Evolutionary conservation across 441 rosid species (phyloP), one percentile per base, ranked within the genome.

Genomic region (Aquilaria agallochum): DNA sequence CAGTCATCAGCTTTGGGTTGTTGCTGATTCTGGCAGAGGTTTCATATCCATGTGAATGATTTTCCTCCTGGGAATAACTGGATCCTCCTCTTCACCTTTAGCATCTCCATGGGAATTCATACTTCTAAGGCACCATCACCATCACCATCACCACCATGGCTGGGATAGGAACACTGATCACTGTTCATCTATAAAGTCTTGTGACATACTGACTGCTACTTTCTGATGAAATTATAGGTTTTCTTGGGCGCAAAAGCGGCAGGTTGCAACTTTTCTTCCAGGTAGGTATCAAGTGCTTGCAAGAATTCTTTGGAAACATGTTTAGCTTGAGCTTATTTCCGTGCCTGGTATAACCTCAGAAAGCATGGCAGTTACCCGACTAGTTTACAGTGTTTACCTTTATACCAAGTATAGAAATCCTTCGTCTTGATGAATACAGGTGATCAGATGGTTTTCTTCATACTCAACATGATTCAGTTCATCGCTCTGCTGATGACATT

Each of bases 201-300:
- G 27, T 20, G 27, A 20, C 27, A 20, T 1, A 20, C 27, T 20
- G 27, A 20, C 27, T 20, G 27, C 27, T 20, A 20, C 27, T 20
- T 20, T 20, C 27, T 7, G 7, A 45, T 31, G 2, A 5, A 31
- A 13, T 34, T 72, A 61, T 64, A 78, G 79, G 51, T 72, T 78
- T 63, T 72, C 82, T 64, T 74, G 66, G 82, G 82, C 82, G 7
- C 82, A 78, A 53, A 74, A 66, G 69, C 72, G 76, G 33, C 82
- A 74, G 62, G 72, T 44, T 2, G 76, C 80, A 6, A 48, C 57
- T 27, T 63, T 74, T 65, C 72, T 77, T 33, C 76, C 78, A 56
- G 82, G 78, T 74, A 40, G 9, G 1, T 20, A 1, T 20, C 27
- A 20, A 20, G 27, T 20, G 27, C 27, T 20, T 20, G 27, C 27